A percentile compares a stretch with the other conserved stretches of the same genome.
Evolutionary conservation across 2,329 filamentous ascomycete genomes (phyloP).

Genomic region (Neurospora sp.): DNA sequence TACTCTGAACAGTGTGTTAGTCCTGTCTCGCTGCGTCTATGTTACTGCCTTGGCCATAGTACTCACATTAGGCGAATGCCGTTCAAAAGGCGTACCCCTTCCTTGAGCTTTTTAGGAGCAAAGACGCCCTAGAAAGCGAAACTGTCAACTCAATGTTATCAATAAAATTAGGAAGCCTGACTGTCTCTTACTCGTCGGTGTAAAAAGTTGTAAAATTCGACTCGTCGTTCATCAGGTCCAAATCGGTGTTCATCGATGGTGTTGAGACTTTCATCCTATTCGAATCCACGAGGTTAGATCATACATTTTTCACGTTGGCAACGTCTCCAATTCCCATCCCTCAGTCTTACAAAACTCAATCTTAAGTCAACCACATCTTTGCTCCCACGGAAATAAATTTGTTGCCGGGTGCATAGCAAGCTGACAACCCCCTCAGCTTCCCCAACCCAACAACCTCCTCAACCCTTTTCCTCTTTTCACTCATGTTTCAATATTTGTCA

Average conservation of each 20-base stretch:
- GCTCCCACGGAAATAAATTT: background rate
- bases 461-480: background rate
- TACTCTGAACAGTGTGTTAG: constrained; percentile 29
- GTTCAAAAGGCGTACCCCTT: constrained; percentile 35
- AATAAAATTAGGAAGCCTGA: background rate
- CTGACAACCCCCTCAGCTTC: too few species aligned
- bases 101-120: constrained; percentile 31
- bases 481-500: background rate
- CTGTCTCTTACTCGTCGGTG: constrained; percentile 34
- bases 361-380: background rate
- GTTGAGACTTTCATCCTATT: constrained; percentile 40
- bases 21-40: constrained; percentile 1
- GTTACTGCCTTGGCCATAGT: constrained; percentile 1
- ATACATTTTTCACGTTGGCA: background rate
- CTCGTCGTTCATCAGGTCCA: constrained; percentile 41
- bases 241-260: constrained; percentile 41
- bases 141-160: background rate
- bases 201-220: constrained; percentile 51
- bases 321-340: background rate
- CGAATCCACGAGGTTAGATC: background rate
- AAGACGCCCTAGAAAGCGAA: constrained; percentile 38
- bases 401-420: background rate
- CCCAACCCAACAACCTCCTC: background rate
- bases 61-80: constrained; percentile 47
- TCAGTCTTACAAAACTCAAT: background rate